These are phyloP conservation scores for Cocos nucifera DNA, from an alignment of 176 grass and related monocot genomes.

Conservation along the genomic window DNA sequence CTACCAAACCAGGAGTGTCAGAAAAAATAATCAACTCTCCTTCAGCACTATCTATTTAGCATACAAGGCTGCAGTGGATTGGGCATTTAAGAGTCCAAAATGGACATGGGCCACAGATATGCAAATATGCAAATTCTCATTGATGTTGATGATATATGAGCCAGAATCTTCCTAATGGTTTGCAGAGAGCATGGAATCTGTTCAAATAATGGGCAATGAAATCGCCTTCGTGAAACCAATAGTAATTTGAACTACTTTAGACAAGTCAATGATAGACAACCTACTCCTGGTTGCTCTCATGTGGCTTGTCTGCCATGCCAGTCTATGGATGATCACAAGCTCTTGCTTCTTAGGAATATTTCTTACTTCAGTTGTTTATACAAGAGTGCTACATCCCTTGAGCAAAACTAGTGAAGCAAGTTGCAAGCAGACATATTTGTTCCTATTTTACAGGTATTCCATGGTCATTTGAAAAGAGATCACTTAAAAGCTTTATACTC, in stretches of 20 bases:
- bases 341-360: background rate
- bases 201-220: slow-evolving; percentile 26
- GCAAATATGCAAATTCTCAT: no score
- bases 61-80: slow-evolving; percentile 43
- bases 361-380: no score
- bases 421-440: slow-evolving; percentile 59
- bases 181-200: slow-evolving; percentile 59
- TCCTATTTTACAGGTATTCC: no score
- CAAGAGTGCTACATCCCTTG: slow-evolving; percentile 18
- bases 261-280: slow-evolving; percentile 20
- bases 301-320: slow-evolving; percentile 44
- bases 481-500: no score
- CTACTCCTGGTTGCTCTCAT: slow-evolving; percentile 29
- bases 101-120: slow-evolving; percentile 21
- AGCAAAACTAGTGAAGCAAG: no score
- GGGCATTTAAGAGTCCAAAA: slow-evolving; percentile 42
- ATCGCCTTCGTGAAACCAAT: slow-evolving; percentile 21
- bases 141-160: slow-evolving; percentile 26
- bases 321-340: slow-evolving; percentile 31
- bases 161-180: slow-evolving; percentile 22
- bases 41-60: slow-evolving; percentile 28
- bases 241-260: background rate
- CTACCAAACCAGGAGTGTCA: slow-evolving; percentile 12
- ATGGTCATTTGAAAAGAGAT: no score
- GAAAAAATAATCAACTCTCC: slow-evolving; percentile 9